phyloP scores from a whole-genome alignment of 306 rosid species.

The Lathyrus sativus region DNA sequence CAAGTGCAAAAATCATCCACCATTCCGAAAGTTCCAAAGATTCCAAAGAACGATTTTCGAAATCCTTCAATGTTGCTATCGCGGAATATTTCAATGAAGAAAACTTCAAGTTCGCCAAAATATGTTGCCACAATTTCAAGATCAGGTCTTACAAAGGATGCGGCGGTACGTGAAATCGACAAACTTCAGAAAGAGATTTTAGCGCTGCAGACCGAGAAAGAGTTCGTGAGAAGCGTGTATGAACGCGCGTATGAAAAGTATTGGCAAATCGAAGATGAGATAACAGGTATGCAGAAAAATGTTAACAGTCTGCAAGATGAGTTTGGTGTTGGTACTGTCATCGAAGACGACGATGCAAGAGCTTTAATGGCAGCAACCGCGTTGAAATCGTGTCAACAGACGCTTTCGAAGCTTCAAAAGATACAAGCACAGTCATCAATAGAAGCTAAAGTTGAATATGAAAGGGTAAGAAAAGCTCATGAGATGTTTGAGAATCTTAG shows the following conservation, averaged over 20 bases:
- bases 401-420: constrained; percentile 56
- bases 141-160: constrained; percentile 62
- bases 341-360: constrained; percentile 80
- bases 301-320: constrained; percentile 77
- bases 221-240: constrained; percentile 85
- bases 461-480: constrained; percentile 56
- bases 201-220: constrained; percentile 83
- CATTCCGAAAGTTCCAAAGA: constrained; percentile 65
- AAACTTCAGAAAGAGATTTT: constrained; percentile 75
- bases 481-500: constrained; percentile 59
- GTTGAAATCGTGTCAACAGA: constrained; percentile 74
- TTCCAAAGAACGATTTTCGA: constrained; percentile 54
- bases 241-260: constrained; percentile 68
- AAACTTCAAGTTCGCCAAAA: constrained; percentile 41
- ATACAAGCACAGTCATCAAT: constrained; percentile 56
- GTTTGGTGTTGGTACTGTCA: constrained; percentile 64
- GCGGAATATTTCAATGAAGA: constrained; percentile 46
- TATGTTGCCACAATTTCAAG: constrained; percentile 2
- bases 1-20: constrained; percentile 14
- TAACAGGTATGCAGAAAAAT: constrained; percentile 60
- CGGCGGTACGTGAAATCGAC: constrained; percentile 67
- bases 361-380: constrained; percentile 82
- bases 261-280: constrained; percentile 73
- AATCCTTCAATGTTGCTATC: constrained; percentile 60
- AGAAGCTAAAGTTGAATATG: constrained; percentile 66